Conservation (phyloP, 1,139 yeast species). For the Blastobotrys proliferans region DNA sequence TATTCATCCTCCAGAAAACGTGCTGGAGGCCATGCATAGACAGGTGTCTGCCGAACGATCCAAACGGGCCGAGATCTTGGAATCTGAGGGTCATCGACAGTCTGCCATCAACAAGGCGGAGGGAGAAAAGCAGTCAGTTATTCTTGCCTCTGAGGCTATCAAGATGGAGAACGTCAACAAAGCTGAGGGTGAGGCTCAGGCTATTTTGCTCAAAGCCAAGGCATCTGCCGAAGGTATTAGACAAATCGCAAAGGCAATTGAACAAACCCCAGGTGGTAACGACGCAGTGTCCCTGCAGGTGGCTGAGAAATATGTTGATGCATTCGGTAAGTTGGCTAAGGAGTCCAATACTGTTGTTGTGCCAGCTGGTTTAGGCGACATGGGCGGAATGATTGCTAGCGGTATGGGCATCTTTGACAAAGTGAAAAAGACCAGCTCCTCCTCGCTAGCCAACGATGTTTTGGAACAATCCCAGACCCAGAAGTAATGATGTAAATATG, state of each 20-base stretch:
- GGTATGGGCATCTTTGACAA: slow-evolving; percentile 70
- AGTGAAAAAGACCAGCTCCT: slow-evolving; percentile 33
- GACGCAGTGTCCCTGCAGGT: slow-evolving; percentile 76
- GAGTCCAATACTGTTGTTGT: slow-evolving; percentile 73
- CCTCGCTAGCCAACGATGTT: background rate
- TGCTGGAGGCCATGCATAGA: slow-evolving; percentile 87
- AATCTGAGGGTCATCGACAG: slow-evolving; percentile 79
- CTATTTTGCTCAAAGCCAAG: slow-evolving; percentile 61
- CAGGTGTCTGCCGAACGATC: slow-evolving; percentile 85
- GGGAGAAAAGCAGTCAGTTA: slow-evolving; percentile 67
- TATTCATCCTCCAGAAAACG: slow-evolving; percentile 82
- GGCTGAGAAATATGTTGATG: slow-evolving; percentile 79
- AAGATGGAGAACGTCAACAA: slow-evolving; percentile 59
- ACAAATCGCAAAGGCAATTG: slow-evolving; percentile 61
- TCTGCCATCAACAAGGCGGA: slow-evolving; percentile 78
- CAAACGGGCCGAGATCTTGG: slow-evolving; percentile 81
- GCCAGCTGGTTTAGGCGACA: slow-evolving; percentile 72
- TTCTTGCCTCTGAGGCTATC: slow-evolving; percentile 67
- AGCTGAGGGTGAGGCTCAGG: slow-evolving; percentile 69
- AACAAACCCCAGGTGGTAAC: slow-evolving; percentile 62
- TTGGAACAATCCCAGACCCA: background rate
- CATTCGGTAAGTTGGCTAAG: slow-evolving; percentile 78
- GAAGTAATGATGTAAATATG: background rate
- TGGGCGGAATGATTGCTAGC: slow-evolving; percentile 70
- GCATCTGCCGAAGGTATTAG: slow-evolving; percentile 74